Base-by-base conservation (phyloP, 352 stramenopile species). In the Globisporangium iwayamae region DNA sequence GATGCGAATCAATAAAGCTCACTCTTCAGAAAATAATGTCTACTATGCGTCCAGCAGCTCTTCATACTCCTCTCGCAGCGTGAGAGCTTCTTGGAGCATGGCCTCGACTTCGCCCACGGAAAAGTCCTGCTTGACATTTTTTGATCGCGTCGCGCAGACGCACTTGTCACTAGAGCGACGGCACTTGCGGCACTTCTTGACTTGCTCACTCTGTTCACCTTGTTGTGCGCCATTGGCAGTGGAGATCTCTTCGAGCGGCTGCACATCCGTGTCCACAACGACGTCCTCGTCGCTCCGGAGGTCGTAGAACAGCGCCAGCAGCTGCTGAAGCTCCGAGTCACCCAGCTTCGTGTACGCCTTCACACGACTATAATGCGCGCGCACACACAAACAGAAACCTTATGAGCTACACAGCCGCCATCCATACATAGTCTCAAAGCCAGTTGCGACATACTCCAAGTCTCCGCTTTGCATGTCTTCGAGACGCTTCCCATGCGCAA, bases 31-130 rank as follows among this genome's bases (percentile, higher is more conserved):
- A 47, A 18, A 4, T n/a, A 47, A 20, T 2, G 4, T n/a, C 14
- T 14, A 47, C 43, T 48, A 48, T 22, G 73, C 60, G n/a, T 88
- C 73, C 18, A 90, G 62, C n/a, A 92, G 66, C 48, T 92, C 79
- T 45, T 90, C 80, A 41, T 90, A 87, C 39, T 89, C 75, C 18
- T 92, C 78, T 20, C 81, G 79, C 53, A 92, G 50, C 32, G 79
- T 75, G 13, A 93, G 72, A 2, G 83, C 81, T 50, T 94, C 80
- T 34, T 87, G 68, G 56, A 94, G 72, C 85, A 92, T 91, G 43
- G 75, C 66, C 62, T 75, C 68, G 13, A 94, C 60, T 46, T 92
- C 74, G 4, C 62, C 70, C 13, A 77, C 70, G 0, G 85, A 89
- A 53, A 86, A 79, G 2, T 87, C 72, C 22, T 51, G 45, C 11